Evolutionary conservation across 1,284 basidiomycete genomes (phyloP), one percentile per base, ranked within the genome.

Genomic region (Puccinia novopanici): DNA sequence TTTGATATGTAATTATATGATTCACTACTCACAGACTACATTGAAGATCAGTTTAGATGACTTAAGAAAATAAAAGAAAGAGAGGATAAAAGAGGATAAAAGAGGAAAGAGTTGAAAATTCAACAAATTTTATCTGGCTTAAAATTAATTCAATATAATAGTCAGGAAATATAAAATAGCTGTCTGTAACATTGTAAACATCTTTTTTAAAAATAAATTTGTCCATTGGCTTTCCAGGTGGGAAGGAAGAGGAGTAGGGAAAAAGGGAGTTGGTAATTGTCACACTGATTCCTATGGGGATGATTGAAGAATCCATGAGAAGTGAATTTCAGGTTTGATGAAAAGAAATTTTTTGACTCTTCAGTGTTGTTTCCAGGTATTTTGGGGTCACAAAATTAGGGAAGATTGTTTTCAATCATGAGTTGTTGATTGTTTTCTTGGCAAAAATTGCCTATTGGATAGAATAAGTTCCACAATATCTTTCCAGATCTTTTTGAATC

Each of bases 271-370:
- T 19, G 22, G 6, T 19, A 9, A 9, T 57, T 5, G 6, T 6
- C n/a, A n/a, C n/a, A n/a, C n/a, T n/a, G n/a, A n/a, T n/a, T n/a
- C n/a, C n/a, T n/a, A n/a, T n/a, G n/a, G 6, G 55, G 55, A 22
- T 57, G 55, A 57, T 57, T 57, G 22, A 57, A 57, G 27, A 57
- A 57, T 22, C 55, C 55, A 22, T 57, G 6, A n/a, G 55, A 57
- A 9, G 55, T 57, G 22, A 57, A n/a, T n/a, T 6, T 57, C 6
- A 57, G 55, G 27, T 57, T 57, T 8, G 55, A 9, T 5, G 55
- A n/a, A 22, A 57, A 57, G 22, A 22, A n/a, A 9, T 57, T 57
- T 45, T 45, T 45, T 9, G 55, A n/a, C 6, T 8, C 27, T 22
- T 57, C 27, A 8, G 19, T 57, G n/a, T n/a, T n/a, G 6, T 57